Evolutionary conservation across 2,329 filamentous ascomycete genomes (phyloP), one percentile per base, ranked within the genome.

Genomic region (Tympanopsis confertula): DNA sequence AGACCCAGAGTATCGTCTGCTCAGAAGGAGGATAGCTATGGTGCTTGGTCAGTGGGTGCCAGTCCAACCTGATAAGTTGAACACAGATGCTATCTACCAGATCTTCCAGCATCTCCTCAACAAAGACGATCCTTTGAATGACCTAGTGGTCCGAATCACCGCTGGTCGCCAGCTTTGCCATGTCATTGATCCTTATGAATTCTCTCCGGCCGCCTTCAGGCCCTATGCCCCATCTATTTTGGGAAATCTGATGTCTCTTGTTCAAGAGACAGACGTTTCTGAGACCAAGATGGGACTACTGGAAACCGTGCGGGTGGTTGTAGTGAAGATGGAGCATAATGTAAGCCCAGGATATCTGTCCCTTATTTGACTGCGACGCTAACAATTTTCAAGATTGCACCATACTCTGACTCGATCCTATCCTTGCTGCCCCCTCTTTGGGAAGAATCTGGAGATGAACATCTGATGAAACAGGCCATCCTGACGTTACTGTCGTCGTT

Each of bases 401-500:
- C 45, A 14, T 51, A 48, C 30, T 75, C 75, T 0, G 71, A 78
- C 45, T 65, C 68, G 26, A 80, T 82, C 38, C 63, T 82, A 38
- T 62, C 63, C 1, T 61, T 79, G 15, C 58, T 82, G n/a, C 75
- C 76, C 2, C 66, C 69, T 3, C 57, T 82, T 4, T 82, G 78
- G 78, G 70, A 78, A 39, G 68, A 74, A 42, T 77, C 75, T 12
- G 74, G 74, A 4, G 74, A 81, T 32, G 74, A 81, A 49, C 73
- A 80, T 50, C 56, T 82, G 15, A 78, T 82, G 68, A 82, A 82
- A 50, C 76, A 82, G 55, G 71, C 73, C 7, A 80, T 82, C 36
- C 59, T 82, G 20, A 77, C 71, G 1, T 66, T 82, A 19, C 62
- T 82, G 12, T 65, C 73, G 1, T 69, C 75, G 4, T 60, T 82